phyloP scores from a whole-genome alignment of 805 yeast species.

The Yueomyces sinensis region DNA sequence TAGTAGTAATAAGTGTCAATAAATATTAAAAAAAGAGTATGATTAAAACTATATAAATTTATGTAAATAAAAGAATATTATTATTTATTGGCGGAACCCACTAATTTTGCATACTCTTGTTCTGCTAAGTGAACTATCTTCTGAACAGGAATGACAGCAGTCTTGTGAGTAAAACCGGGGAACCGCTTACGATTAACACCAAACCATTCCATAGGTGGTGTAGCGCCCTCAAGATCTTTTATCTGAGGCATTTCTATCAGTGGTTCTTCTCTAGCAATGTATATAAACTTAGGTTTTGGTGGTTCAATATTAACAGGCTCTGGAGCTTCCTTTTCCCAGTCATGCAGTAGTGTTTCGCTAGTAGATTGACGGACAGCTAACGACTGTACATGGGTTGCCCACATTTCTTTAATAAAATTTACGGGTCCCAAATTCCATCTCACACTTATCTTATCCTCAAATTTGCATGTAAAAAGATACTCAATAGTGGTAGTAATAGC shows the following conservation, averaged over 20 bases:
- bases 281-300: conserved; percentile 29
- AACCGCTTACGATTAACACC: conserved; percentile 80
- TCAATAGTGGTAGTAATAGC: conserved; percentile 41
- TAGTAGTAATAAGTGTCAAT: conserved; percentile 6
- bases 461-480: conserved; percentile 54
- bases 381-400: conserved; percentile 72
- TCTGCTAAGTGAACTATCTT: conserved; percentile 57
- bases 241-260: conserved; percentile 80
- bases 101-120: conserved; percentile 28
- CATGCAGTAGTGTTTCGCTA: conserved; percentile 3
- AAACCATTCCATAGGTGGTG: conserved; percentile 98
- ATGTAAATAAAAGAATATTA: not conserved
- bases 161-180: conserved; percentile 79
- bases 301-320: conserved; percentile 14
- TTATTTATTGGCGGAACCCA: conserved; percentile 26
- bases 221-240: conserved; percentile 87
- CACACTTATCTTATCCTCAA: conserved; percentile 84
- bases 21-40: not conserved
- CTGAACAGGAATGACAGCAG: conserved; percentile 61
- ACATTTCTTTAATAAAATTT: conserved; percentile 83
- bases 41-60: no score
- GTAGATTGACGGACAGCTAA: conserved; percentile 40
- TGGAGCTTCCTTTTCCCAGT: conserved; percentile 26
- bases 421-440: conserved; percentile 92
- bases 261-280: conserved; percentile 56